A percentile compares a stretch with the other conserved stretches of the same genome.
Conservation (phyloP, 345 rosid genomes). For the Eucalyptus erythrocorys region DNA sequence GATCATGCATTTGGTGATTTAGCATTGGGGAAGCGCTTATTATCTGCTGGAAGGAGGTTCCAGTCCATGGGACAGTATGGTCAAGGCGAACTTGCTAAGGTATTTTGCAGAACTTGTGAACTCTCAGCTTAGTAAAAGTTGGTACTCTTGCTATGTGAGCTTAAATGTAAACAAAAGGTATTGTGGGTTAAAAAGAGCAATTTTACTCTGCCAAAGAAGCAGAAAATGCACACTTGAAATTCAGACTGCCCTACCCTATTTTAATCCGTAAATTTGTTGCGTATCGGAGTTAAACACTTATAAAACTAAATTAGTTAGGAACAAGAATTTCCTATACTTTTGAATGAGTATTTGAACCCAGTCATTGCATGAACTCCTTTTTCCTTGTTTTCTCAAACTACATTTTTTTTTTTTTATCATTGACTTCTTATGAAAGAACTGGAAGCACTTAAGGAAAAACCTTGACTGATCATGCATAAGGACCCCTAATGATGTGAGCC, state of each 20-base stretch:
- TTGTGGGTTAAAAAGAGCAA: neutral
- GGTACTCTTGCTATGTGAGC: neutral
- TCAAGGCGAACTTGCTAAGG: slow-evolving; percentile 86
- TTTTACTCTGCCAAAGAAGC: neutral
- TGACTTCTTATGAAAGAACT: neutral
- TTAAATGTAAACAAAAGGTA: neutral
- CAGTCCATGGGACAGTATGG: slow-evolving; percentile 91
- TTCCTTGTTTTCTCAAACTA: neutral
- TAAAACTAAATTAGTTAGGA: neutral
- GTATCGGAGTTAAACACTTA: neutral
- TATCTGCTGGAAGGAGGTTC: slow-evolving; percentile 80
- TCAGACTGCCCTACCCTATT: neutral
- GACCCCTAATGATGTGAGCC: neutral
- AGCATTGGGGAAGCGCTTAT: slow-evolving; percentile 81
- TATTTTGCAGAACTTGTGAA: slow-evolving; percentile 9
- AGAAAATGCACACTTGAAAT: neutral
- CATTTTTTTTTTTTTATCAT: neutral
- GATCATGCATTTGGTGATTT: slow-evolving; percentile 15
- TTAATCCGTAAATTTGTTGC: neutral
- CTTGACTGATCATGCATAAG: neutral
- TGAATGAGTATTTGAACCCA: neutral
- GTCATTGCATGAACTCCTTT: neutral
- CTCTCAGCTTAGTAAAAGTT: neutral
- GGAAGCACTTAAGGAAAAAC: neutral
- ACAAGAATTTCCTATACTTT: neutral